These are phyloP conservation scores for Dendrothele bispora DNA, from an alignment of 768 basidiomycete genomes.

Conservation along the genomic window DNA sequence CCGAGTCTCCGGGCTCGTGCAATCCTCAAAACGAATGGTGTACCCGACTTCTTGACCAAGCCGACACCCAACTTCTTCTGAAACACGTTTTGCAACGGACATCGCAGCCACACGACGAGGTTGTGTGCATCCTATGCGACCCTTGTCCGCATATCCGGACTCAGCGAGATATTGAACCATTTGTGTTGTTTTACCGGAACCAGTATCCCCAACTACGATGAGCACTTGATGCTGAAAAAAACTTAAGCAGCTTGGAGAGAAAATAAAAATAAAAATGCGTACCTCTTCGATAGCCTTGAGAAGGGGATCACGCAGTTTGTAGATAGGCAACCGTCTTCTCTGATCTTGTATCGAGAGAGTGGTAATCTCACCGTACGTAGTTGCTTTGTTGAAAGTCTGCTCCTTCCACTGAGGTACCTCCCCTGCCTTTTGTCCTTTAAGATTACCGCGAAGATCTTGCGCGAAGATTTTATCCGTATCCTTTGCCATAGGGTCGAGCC, in stretches of 20 bases:
- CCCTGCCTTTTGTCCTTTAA: slow-evolving; percentile 80
- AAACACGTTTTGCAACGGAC: slow-evolving; percentile 98
- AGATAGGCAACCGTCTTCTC: slow-evolving; percentile 87
- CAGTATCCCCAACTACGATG: slow-evolving; percentile 98
- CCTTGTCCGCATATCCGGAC: slow-evolving; percentile 86
- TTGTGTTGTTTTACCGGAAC: slow-evolving; percentile 98
- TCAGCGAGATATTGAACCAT: slow-evolving; percentile 99
- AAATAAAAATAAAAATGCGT: slow-evolving; percentile 27
- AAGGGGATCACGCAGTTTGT: slow-evolving; percentile 88
- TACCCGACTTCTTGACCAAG: slow-evolving; percentile 98
- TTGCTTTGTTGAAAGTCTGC: slow-evolving; percentile 90
- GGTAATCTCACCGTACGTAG: slow-evolving; percentile 94
- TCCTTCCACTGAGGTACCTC: slow-evolving; percentile 92
- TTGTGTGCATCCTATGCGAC: slow-evolving; percentile 95
- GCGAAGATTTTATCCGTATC: slow-evolving; percentile 87
- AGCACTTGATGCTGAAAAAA: slow-evolving; percentile 84
- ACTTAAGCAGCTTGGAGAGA: slow-evolving; percentile 11
- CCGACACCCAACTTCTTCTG: slow-evolving; percentile 97
- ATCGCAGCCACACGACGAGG: slow-evolving; percentile 99
- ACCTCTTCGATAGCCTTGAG: slow-evolving; percentile 90
- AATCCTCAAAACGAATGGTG: slow-evolving; percentile 98
- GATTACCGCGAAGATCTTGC: slow-evolving; percentile 82
- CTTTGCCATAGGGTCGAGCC: slow-evolving; percentile 97
- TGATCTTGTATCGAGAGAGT: slow-evolving; percentile 91
- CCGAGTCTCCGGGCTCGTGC: slow-evolving; percentile 96